A percentile compares a stretch with the other conserved stretches of the same genome.
These are phyloP conservation scores for Vitis riparia DNA, from an alignment of 164 flowering plant species.

Conservation along the genomic window DNA sequence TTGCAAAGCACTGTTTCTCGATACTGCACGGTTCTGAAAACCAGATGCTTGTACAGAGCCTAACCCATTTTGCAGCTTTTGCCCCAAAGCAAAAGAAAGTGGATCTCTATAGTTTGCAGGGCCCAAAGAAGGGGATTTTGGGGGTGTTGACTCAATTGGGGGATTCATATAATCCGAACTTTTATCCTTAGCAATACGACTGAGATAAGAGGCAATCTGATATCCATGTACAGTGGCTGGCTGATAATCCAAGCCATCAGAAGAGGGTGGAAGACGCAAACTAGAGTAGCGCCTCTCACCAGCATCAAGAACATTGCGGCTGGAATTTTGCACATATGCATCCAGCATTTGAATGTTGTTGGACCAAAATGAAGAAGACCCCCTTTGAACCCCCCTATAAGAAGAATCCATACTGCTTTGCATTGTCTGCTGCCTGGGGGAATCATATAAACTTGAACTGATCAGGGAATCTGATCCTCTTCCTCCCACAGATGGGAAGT, in stretches of 20 bases:
- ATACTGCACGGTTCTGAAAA: conserved; percentile 43
- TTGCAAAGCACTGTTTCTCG: conserved; percentile 50
- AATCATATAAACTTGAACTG: conserved; percentile 39
- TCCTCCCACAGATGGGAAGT: conserved; percentile 38
- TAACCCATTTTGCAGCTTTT: conserved; percentile 47
- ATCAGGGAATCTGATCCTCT: conserved; percentile 41
- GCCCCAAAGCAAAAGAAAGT: conserved; percentile 38
- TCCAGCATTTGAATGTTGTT: conserved; percentile 45
- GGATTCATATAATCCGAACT: conserved; percentile 32
- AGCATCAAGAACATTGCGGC: conserved; percentile 32
- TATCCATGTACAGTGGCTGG: conserved; percentile 91
- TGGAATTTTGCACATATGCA: conserved; percentile 53
- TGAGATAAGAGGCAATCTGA: conserved; percentile 66
- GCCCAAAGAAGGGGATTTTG: conserved; percentile 42
- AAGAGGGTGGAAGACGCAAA: conserved; percentile 64
- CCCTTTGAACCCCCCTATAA: conserved; percentile 49
- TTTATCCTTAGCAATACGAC: conserved; percentile 47
- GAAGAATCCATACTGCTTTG: conserved; percentile 43
- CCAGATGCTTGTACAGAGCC: conserved; percentile 46
- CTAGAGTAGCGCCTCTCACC: conserved; percentile 80
- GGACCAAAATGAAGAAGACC: conserved; percentile 46
- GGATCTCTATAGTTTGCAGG: conserved; percentile 49
- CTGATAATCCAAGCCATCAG: conserved; percentile 68
- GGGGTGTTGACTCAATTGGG: conserved; percentile 37
- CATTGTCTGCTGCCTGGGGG: conserved; percentile 50